phyloP scores from a whole-genome alignment of 257 asterid genomes.

The Jaltomata sinuosa region DNA sequence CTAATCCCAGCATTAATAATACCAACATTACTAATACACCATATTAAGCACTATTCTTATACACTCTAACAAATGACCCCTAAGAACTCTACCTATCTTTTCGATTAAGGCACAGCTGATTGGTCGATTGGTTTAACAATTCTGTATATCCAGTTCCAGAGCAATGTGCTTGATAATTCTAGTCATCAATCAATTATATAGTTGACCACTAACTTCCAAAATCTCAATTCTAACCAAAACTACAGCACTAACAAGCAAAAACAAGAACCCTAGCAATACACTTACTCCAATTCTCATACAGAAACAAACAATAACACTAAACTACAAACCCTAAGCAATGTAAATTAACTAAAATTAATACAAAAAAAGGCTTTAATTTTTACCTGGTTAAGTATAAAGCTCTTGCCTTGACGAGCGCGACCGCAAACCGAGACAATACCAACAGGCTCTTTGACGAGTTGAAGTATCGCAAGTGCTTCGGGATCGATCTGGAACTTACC shows the following conservation, averaged over 20 bases:
- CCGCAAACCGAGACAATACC: conserved; percentile 98
- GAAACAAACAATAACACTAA: background rate
- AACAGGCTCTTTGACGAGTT: conserved; percentile 86
- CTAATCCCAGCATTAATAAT: too few species aligned
- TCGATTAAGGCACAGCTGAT: too few species aligned
- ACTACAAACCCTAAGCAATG: background rate
- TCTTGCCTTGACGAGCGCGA: conserved; percentile 98
- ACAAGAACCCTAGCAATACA: background rate
- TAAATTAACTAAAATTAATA: background rate
- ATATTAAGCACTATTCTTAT: too few species aligned
- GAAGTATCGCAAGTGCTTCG: conserved; percentile 90
- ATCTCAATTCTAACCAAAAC: background rate
- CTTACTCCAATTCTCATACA: background rate
- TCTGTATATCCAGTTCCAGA: background rate
- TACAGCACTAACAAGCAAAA: background rate
- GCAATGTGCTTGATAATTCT: background rate
- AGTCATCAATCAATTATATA: background rate
- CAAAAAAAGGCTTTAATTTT: background rate
- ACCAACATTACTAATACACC: too few species aligned
- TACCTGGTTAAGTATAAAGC: conserved; percentile 87
- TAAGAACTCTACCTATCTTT: too few species aligned
- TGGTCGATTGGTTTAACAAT: background rate
- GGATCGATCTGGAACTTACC: conserved; percentile 94
- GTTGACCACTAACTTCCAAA: background rate
- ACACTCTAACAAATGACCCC: too few species aligned